Base-by-base conservation (phyloP, 2,329 filamentous ascomycete species). In the Microsporum ferrugineum region DNA sequence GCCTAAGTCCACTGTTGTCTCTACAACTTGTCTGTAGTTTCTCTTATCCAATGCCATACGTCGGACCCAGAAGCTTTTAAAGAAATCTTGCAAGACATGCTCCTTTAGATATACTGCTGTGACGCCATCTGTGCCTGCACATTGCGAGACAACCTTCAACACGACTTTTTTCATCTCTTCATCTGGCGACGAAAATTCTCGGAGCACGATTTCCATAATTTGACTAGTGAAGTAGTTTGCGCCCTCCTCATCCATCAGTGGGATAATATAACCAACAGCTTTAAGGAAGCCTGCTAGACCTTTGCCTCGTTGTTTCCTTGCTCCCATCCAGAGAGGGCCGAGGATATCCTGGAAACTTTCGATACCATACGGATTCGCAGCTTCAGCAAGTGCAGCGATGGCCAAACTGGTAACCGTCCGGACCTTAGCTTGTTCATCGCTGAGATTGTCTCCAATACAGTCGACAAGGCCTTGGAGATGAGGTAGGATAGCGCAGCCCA, bases 151-250 rank as follows among this genome's bases (percentile, higher is more conserved):
- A 33, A 99, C 94, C 76, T 97, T 97, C 62, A 99, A 79, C 5
- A 99, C 94, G 0, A 99, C 94, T 78, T 99, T 99, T 78, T 97
- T 99, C 94, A 99, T 99, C 75, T 99, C 94, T 75, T 99, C 94
- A 66, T 99, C 94, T 0, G 94, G 94, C 0, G 92, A 96, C 5
- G 91, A 88, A 70, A 99, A 99, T 72, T 99, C 94, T 69, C 94
- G 86, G 34, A 97, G 84, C 12, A 99, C 79, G 69, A 97, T 97
- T 74, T 97, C 94, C 92, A 99, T 97, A 69, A 99, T 96, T 74
- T 99, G 91, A 67, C 86, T 89, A 6, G 94, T 97, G 71, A 99
- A 99, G 77, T 99, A 99, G 73, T 96, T 97, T 75, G 94, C 92
- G 73, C 96, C 97, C 71, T 99, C 94, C 75, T 99, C 94, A 77